Evolutionary conservation across 1,284 basidiomycete genomes (phyloP), one percentile per base, ranked within the genome.

Genomic region (Ustilago trichophora): DNA sequence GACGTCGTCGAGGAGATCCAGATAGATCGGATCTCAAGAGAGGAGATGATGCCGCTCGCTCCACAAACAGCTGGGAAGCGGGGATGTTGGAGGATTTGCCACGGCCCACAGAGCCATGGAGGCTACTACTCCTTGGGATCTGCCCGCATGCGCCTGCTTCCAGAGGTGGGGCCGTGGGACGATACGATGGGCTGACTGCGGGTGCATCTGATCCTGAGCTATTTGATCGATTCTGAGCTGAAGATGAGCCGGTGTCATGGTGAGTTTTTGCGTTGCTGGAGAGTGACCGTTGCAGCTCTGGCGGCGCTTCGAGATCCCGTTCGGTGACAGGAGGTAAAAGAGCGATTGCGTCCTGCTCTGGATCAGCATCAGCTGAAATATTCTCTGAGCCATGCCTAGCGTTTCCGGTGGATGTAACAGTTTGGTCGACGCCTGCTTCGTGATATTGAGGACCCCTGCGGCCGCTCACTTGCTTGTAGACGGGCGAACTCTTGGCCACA

Each of bases 401-500:
- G 7, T 26, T 33, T 1, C 15, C 1, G 6, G 11, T 4, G 8
- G 19, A 24, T 13, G 34, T 15, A 18, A 16, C 6, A 3, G n/a
- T 34, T 13, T 34, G 22, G 6, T 47, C 43, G 4, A 27, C 34
- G 12, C 12, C 27, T 3, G 45, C 4, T 34, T 47, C 32, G 36
- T 42, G 35, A 42, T 67, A 64, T 11, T 64, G 51, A 9, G 16
- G 19, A 1, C 66, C 66, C 29, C 66, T 51, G 24, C 60, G 53
- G 21, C 66, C 59, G 45, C 59, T 69, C 5, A 63, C 24, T 27
- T 69, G 66, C 43, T 59, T 69, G 38, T 69, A 69, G 25, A 31
- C 18, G 8, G 38, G 24, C 6, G 40, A 8, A 16, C 52, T 50
- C 10, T 31, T 54, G 3, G 36, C 36, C 13, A 25, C 29, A 22